Base-by-base conservation (phyloP, 2,329 filamentous ascomycete genomes). In the Aschersonia sp. region DNA sequence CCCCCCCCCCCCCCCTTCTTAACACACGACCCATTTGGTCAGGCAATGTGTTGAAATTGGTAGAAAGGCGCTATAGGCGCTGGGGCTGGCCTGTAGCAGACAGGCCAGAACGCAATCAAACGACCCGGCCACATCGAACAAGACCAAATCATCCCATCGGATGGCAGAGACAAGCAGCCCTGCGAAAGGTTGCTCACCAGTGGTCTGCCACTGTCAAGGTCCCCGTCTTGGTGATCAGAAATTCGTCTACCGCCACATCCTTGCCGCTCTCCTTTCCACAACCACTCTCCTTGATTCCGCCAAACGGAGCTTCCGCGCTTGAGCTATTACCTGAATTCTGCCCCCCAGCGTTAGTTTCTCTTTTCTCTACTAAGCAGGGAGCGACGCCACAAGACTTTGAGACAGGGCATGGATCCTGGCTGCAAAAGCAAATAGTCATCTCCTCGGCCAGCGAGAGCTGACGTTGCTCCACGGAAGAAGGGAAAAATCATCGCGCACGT, bases 251-350 rank as follows among this genome's bases (percentile, higher is more conserved):
- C 0, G 68, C 70, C 22, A 70, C 63, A 31, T 71, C 69, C 51
- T 71, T 71, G 41, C 69, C 68, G 1, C 64, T 67, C 51, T 73
- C 69, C 50, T 71, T 72, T 6, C 70, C 70, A 9, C 62, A 65
- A 0, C 69, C 70, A 12, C 66, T 69, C 46, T 70, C 64, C 51
- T 73, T 72, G 54, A 72, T 71, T 0, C 68, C 70, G 5, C 68
- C 69, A 53, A 72, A 73, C 0, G 69, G 69, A 4, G 65, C 57
- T 50, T 72, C 69, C 0, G 68, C 63, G 0, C 68, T 62, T 0
- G 65, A 70, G 10, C 58, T 60, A 46, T 66, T 69, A 9, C 67
- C 64, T 4, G 63, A 60, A 35, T 66, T 67, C 72, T 60, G 32
- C n/a, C 12, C 12, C 12, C 9, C 32, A 5, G 10, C 31, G 12